phyloP scores from a whole-genome alignment of 352 stramenopile genomes.

The Phytophthora meadii region DNA sequence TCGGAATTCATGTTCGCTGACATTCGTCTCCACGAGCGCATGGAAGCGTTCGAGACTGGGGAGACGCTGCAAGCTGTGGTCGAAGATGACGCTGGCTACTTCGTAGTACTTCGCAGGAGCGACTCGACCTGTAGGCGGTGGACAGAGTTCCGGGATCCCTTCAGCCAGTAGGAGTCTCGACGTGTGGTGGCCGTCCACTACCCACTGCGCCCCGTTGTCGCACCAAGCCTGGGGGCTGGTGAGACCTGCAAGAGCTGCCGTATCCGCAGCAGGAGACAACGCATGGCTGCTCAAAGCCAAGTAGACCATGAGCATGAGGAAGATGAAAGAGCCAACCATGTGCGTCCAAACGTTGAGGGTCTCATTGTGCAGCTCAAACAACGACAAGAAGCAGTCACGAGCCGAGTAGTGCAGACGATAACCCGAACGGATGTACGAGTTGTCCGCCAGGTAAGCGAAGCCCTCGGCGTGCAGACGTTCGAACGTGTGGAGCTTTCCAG shows the following conservation, averaged over 20 bases:
- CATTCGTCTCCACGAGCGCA: constrained; percentile 72
- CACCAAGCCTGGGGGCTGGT: constrained; percentile 43
- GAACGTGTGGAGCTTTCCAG: constrained; percentile 67
- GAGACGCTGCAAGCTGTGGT: constrained; percentile 86
- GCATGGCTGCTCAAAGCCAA: constrained; percentile 64
- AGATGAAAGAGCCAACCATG: constrained; percentile 87
- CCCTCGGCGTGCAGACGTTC: constrained; percentile 80
- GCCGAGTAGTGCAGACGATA: constrained; percentile 88
- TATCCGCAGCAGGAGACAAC: constrained; percentile 32
- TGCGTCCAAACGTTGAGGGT: constrained; percentile 91
- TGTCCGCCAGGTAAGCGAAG: constrained; percentile 85
- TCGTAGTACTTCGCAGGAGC: constrained; percentile 69
- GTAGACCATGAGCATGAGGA: constrained; percentile 80
- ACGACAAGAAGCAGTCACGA: constrained; percentile 75
- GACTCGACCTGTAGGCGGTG: constrained; percentile 28
- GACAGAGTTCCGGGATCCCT: constrained; percentile 53
- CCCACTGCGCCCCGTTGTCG: constrained; percentile 35
- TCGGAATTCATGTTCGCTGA: constrained; percentile 59
- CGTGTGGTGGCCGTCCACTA: constrained; percentile 62
- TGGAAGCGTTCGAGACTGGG: constrained; percentile 85
- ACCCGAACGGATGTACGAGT: constrained; percentile 87
- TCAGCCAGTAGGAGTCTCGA: constrained; percentile 50
- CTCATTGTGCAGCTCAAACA: constrained; percentile 91
- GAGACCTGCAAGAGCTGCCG: constrained; percentile 12
- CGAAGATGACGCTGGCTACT: constrained; percentile 80